Base-by-base conservation (phyloP, 495 filamentous ascomycete species). In the Lophiostoma macrostomum region DNA sequence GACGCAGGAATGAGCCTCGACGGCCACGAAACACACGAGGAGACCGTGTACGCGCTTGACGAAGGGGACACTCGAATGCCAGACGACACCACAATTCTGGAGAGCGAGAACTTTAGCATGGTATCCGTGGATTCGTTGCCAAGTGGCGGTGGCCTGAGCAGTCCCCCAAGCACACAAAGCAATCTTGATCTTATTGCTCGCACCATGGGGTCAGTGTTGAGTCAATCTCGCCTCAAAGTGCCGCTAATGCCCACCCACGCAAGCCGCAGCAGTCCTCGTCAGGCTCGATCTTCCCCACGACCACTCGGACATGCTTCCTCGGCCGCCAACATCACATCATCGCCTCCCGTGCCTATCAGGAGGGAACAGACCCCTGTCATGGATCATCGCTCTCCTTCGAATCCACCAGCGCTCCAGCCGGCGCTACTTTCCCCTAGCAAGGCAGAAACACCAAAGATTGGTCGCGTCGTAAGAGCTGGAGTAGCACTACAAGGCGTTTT, bases 401-500 rank as follows among this genome's bases (percentile, higher is more conserved):
- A 50, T 23, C 62, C 62, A 19, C 62, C 62, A 4, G 27, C 53
- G 1, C 55, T 65, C 29, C 31, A 28, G 22, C 39, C 49, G n/a
- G 27, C 42, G 11, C 45, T 43, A 18, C 22, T 44, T 13, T 53
- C 50, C 18, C 53, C 20, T 5, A 16, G 27, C 51, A 24, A 49
- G 44, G 27, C 36, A 24, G 23, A 65, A 20, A 70, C 71, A 34
- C 67, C 69, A 5, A 71, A 71, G 32, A 42, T 79, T 32, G 69
- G 65, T 4, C 69, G 61, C 27, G 67, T 75, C 7, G 68, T 78
- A 25, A 70, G 74, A 23, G 71, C 71, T 24, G 76, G 76, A 4
- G 69, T 74, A 28, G 74, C 72, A 12, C 68, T 81, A 11, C 71
- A 75, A 53, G 70, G 70, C 30, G 67, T 73, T 5, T 62, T 80